Base-by-base conservation (phyloP, 768 basidiomycete species). In the Amanita jacksonii region DNA sequence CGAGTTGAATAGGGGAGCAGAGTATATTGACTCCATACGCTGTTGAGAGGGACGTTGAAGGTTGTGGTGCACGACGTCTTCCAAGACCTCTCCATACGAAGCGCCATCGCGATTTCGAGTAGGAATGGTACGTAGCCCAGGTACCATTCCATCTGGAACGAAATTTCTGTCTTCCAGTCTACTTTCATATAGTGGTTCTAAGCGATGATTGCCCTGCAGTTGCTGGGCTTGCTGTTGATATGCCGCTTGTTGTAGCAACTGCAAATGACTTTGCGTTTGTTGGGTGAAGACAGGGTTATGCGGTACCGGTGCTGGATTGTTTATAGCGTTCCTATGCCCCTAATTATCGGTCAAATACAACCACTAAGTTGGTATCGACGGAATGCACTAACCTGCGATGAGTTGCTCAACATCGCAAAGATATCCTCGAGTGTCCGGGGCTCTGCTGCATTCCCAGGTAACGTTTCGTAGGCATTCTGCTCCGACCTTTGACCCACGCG, bases 131-230 rank as follows among this genome's bases (percentile, higher is more conserved):
- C 87, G 79, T 24, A 90, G 70, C 7, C 86, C 88, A 19, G 88
- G 86, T 12, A 90, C 87, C 76, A 90, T 77, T 22, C 83, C 84
- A 61, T 90, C 85, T 8, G 87, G 84, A 19, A 85, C 74, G 52
- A 90, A 90, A 52, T 71, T 77, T 49, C 85, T 72, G 53, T 85
- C 85, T 41, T 89, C 83, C 31, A 78, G 57, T 19, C 79, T 78
- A 52, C 77, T 82, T 42, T 86, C 83, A 54, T 85, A 85, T 24
- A 86, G 57, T 3, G 82, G 59, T 32, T 87, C 85, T 31, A 81
- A 64, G 18, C 80, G 79, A 51, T 65, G 70, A 40, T 61, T 64
- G 12, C 64, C 60, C 25, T 60, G 68, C 10, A 68, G 62, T 23
- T 68, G 65, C 13, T 66, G 67, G 41, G 68, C 64, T 37, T 65